Base-by-base conservation (phyloP, 306 rosid genomes). In the Abrus precatorius region DNA sequence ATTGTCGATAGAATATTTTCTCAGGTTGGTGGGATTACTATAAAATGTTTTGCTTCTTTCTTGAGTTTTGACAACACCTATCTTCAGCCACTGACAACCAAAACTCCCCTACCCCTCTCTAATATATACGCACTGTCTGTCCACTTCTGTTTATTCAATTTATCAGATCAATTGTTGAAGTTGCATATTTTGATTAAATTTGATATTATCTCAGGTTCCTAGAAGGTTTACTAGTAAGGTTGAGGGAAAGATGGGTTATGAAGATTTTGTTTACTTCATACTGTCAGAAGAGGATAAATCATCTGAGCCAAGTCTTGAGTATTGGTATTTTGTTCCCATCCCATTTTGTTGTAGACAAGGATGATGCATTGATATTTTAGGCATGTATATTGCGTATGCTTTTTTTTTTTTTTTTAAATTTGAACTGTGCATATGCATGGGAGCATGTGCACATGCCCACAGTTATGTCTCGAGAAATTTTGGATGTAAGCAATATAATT, bases 1-100 rank as follows among this genome's bases (percentile, higher is more conserved):
- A 96, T 96, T 84, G 99, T 93, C 67, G 99, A 96, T 86, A 92
- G 99, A 89, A 88, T 96, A 92, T 96, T 96, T 87, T 90, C 99
- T 80, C 99, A 96, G 98, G 99, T 96, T 82, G 82, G 93, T 87
- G 79, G 56, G 55, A 57, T 72, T 53, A 56, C 69, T 32, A 49
- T 73, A 78, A 47, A 38, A 6, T 40, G 5, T 75, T 53, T 56
- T 74, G 52, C 65, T 81, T 83, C 85, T 74, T 50, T 80, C 79
- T 70, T 72, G 45, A 52, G 36, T 82, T 72, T 64, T 74, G 62
- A 40, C 66, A 20, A 66, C 61, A 63, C 29, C 66, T 72, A 84
- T 82, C 48, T 36, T 47, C 34, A 64, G 72, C 74, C 50, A 47
- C 62, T 36, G 33, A 78, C 57, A 56, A 44, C 68, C 69, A 57